These are phyloP conservation scores for Pythium apleroticum DNA, from an alignment of 352 stramenopile genomes.

Conservation along the genomic window DNA sequence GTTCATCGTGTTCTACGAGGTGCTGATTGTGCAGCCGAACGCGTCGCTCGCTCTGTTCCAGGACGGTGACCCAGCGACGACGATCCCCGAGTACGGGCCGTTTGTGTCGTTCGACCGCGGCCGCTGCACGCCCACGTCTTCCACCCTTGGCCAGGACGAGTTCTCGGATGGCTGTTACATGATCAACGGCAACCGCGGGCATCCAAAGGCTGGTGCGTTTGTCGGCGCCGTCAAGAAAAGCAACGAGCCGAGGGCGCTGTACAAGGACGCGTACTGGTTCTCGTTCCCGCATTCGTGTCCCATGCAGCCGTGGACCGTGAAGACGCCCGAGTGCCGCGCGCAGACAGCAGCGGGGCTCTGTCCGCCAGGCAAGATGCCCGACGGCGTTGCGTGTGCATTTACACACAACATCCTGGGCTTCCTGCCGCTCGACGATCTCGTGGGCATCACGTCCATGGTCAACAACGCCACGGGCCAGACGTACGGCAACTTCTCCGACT, in stretches of 20 bases:
- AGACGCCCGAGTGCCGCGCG: conserved; percentile 24
- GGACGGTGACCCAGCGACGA: conserved; percentile 33
- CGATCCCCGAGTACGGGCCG: conserved; percentile 49
- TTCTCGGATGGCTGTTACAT: conserved; percentile 60
- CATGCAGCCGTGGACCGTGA: conserved; percentile 28
- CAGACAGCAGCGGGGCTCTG: conserved; percentile 25
- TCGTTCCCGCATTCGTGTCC: conserved; percentile 73
- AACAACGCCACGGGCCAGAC: conserved; percentile 17
- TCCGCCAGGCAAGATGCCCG: conserved; percentile 19
- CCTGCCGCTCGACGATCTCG: conserved; percentile 35
- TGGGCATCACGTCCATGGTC: conserved; percentile 36
- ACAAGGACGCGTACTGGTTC: conserved; percentile 60
- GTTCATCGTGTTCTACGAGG: conserved; percentile 78
- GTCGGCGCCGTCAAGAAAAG: conserved; percentile 45
- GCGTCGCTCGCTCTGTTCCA: conserved; percentile 60
- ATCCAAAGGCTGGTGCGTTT: conserved; percentile 67
- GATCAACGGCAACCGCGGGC: conserved; percentile 62
- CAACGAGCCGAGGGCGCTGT: conserved; percentile 40
- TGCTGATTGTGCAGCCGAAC: conserved; percentile 63
- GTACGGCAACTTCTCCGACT: conserved; percentile 30
- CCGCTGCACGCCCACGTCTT: conserved; percentile 45
- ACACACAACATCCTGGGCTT: conserved; percentile 34
- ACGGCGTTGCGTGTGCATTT: conserved; percentile 39
- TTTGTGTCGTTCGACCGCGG: conserved; percentile 70
- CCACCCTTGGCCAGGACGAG: conserved; percentile 15